Base-by-base conservation (phyloP, 2,329 filamentous ascomycete genomes). In the Epichloe gansuensis region DNA sequence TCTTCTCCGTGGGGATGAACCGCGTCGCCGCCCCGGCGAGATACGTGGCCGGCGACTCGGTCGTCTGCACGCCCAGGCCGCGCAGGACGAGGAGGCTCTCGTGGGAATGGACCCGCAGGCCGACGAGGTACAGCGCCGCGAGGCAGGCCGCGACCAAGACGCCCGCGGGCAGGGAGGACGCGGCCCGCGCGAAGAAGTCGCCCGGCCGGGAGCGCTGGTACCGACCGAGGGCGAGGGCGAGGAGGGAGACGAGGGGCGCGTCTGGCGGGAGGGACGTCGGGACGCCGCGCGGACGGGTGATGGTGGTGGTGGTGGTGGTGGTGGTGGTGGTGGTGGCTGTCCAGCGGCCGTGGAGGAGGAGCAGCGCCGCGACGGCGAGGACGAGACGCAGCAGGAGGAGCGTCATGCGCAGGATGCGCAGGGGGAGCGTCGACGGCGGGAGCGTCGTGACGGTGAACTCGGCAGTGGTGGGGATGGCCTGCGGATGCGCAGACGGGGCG, bases 361-460 rank as follows among this genome's bases (percentile, higher is more conserved):
- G 67, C 15, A 78, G 58, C 25, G 74, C 66, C 50, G 62, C 60
- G 44, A 72, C 55, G 37, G 68, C 64, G 53, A 77, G 64, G 57
- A 74, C 58, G 42, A 77, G 54, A 37, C 76, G 73, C 35, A 72
- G 49, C 52, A 73, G 59, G 54, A 74, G 62, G 39, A 77, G 67
- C 45, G 75, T 57, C 45, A 65, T 55, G 49, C 75, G 67, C 21
- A 77, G 63, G 37, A 76, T 57, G 42, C 72, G 75, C 6, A 77
- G 68, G 2, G 75, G 61, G 15, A 77, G 55, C 0, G 76, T 77
- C 4, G 70, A 65, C 0, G 72, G 69, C 1, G 86, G 81, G 45
- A 82, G 81, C 54, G 91, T 96, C 38, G 91, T 93, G 52, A 96
- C 88, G 34, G 86, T 94, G 75, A 91, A 97, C 59, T 88, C 86